These are phyloP conservation scores for Trichophyton simii DNA, from an alignment of 2,329 filamentous ascomycete genomes.

Conservation along the genomic window DNA sequence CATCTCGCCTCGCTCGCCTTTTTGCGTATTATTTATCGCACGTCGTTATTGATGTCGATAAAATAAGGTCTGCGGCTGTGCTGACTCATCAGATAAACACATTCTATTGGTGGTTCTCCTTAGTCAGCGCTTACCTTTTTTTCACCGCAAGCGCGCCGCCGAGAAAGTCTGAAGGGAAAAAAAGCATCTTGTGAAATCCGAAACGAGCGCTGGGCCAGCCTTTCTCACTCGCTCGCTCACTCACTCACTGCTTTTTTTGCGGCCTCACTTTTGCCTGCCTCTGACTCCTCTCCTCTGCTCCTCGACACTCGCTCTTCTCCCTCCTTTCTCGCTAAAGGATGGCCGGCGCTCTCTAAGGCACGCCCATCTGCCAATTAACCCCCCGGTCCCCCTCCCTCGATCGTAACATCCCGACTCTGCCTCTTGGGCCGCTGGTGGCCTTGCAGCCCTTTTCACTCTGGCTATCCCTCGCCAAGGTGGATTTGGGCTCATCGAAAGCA, in stretches of 20 bases:
- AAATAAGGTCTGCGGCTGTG: not conserved
- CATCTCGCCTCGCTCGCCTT: not conserved
- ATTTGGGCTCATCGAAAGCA: constrained; percentile 33
- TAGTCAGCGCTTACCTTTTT: not conserved
- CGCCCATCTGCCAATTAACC: not conserved
- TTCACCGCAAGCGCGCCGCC: constrained; percentile 1
- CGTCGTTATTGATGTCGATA: not conserved
- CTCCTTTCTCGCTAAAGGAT: not conserved
- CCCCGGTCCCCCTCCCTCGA: not conserved
- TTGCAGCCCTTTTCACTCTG: constrained; percentile 29
- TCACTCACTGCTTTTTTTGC: not conserved
- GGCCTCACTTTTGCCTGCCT: not conserved
- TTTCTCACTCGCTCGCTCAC: not conserved
- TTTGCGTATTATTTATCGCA: not conserved
- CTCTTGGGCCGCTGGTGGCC: not conserved
- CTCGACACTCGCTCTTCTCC: not conserved
- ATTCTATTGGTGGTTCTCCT: not conserved
- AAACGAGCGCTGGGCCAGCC: constrained; percentile 2
- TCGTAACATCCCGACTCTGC: not conserved
- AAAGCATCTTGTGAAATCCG: constrained; percentile 1
- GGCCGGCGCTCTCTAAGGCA: not conserved
- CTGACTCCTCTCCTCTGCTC: not conserved
- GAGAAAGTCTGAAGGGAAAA: not conserved
- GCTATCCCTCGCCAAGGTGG: constrained; percentile 38
- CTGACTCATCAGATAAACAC: not conserved